These are phyloP conservation scores for Neurospora intermedia DNA, from an alignment of 495 filamentous ascomycete genomes.

Conservation along the genomic window DNA sequence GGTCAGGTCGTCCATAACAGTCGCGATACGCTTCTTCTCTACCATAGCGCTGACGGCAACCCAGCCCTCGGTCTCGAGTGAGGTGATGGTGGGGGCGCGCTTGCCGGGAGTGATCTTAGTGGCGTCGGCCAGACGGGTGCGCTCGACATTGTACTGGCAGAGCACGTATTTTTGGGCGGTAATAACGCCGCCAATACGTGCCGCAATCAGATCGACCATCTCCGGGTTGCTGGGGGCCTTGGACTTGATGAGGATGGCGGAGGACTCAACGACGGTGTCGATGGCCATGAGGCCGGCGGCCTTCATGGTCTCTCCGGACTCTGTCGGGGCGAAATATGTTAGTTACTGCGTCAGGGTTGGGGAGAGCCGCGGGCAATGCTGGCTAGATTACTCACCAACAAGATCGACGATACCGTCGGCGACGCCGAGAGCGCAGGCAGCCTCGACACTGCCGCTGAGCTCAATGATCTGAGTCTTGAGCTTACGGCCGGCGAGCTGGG, in stretches of 20 bases:
- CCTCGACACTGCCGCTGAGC: constrained; percentile 91
- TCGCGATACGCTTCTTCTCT: constrained; percentile 76
- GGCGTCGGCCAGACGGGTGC: constrained; percentile 52
- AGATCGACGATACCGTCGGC: constrained; percentile 96
- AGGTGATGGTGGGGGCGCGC: constrained; percentile 81
- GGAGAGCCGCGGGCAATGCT: not conserved
- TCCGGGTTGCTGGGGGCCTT: constrained; percentile 67
- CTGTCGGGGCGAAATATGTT: constrained; percentile 30
- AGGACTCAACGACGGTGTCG: constrained; percentile 79
- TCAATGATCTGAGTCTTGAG: constrained; percentile 79
- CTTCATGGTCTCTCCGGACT: constrained; percentile 98
- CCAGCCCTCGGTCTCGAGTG: constrained; percentile 82
- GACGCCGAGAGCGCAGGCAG: constrained; percentile 88
- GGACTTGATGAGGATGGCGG: constrained; percentile 85
- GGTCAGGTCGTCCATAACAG: constrained; percentile 81
- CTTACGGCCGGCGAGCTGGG: constrained; percentile 29
- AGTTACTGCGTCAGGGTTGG: not conserved
- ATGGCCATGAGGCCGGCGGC: constrained; percentile 94
- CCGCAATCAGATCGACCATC: constrained; percentile 69
- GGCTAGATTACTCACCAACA: constrained; percentile 55
- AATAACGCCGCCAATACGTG: constrained; percentile 84
- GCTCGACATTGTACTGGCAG: constrained; percentile 90
- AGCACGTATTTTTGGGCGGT: constrained; percentile 90
- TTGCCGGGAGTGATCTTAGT: constrained; percentile 83
- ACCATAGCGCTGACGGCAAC: constrained; percentile 93